These are phyloP conservation scores for Ichthyophonus hoferi DNA, from an alignment of 208 protist genomes.

Conservation along the genomic window DNA sequence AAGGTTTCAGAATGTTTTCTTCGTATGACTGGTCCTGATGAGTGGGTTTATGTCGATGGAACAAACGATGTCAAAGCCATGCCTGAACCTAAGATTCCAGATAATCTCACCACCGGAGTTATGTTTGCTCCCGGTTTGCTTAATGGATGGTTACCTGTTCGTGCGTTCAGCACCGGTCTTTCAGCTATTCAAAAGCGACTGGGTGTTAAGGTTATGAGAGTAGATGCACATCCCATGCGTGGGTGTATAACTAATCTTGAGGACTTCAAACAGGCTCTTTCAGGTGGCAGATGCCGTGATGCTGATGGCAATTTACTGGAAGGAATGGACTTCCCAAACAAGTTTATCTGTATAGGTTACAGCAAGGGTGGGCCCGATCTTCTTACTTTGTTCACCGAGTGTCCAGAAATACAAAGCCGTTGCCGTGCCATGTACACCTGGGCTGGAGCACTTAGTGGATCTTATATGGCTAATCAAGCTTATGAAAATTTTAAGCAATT, in stretches of 20 bases:
- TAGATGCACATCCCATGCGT: slow-evolving; percentile 6
- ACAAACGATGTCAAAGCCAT: neutral
- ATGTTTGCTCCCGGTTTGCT: slow-evolving; percentile 6
- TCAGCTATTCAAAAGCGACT: neutral
- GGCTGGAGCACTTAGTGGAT: slow-evolving; percentile 13
- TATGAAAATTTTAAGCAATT: neutral
- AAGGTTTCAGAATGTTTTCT: neutral
- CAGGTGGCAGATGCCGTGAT: neutral
- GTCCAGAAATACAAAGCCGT: neutral
- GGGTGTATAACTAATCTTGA: neutral
- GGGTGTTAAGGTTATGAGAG: slow-evolving; percentile 4
- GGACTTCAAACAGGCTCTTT: neutral
- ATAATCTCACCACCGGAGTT: neutral
- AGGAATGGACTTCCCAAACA: neutral
- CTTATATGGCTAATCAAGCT: neutral
- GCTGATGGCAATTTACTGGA: neutral
- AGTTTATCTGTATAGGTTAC: slow-evolving; percentile 18
- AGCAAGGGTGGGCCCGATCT: slow-evolving; percentile 17
- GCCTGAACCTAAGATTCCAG: neutral
- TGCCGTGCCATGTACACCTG: slow-evolving; percentile 11
- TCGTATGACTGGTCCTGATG: neutral
- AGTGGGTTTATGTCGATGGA: slow-evolving; percentile 10
- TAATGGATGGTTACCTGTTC: neutral
- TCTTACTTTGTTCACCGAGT: neutral
- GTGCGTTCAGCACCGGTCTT: neutral